These are phyloP conservation scores for Claviceps maximensis DNA, from an alignment of 2,329 filamentous ascomycete genomes.

Conservation along the genomic window DNA sequence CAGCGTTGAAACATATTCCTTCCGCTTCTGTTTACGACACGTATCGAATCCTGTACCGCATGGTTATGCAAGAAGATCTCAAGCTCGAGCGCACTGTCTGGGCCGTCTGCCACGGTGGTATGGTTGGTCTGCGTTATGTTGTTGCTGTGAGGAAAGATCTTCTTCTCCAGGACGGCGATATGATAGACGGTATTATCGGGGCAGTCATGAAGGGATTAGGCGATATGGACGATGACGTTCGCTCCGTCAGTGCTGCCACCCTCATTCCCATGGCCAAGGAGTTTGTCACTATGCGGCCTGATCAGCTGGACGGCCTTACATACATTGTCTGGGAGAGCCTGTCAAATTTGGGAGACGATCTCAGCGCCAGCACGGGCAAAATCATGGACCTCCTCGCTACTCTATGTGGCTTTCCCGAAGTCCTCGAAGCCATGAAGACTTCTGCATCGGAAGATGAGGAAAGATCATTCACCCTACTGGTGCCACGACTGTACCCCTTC, in stretches of 20 bases:
- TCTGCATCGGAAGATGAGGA: constrained; percentile 74
- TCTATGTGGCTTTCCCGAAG: constrained; percentile 85
- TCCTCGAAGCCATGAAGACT: constrained; percentile 83
- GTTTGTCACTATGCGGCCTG: constrained; percentile 73
- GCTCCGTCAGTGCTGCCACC: constrained; percentile 94
- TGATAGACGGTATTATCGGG: constrained; percentile 85
- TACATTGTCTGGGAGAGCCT: constrained; percentile 96
- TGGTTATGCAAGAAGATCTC: constrained; percentile 84
- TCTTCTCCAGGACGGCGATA: constrained; percentile 64
- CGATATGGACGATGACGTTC: constrained; percentile 87
- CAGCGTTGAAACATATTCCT: constrained; percentile 73
- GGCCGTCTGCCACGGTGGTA: constrained; percentile 94
- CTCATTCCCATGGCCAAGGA: constrained; percentile 92
- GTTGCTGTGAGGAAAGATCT: constrained; percentile 91
- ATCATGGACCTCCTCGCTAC: constrained; percentile 98
- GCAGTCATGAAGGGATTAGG: constrained; percentile 92
- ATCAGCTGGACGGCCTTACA: constrained; percentile 67
- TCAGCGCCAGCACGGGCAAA: constrained; percentile 92
- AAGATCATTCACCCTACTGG: constrained; percentile 81
- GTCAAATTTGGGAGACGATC: constrained; percentile 89
- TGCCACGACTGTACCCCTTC: constrained; percentile 91
- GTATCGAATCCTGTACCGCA: constrained; percentile 70
- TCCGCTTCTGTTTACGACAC: constrained; percentile 67
- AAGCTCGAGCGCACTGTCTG: constrained; percentile 63
- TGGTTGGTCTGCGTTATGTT: constrained; percentile 91